phyloP scores from a whole-genome alignment of 1,139 yeast genomes.

The Komagataea norvegica region DNA sequence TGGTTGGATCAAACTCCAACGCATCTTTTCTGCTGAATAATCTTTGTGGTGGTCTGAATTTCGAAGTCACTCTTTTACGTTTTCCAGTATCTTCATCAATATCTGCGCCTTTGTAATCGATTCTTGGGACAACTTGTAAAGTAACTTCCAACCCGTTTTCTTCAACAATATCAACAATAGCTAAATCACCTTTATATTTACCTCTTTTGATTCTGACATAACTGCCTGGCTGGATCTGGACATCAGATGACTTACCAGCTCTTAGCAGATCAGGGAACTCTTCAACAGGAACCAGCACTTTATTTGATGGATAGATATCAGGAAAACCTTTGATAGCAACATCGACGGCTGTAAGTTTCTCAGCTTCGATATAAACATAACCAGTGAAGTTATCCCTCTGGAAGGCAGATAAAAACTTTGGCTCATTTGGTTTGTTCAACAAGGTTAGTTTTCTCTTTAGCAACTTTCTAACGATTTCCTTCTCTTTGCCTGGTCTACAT shows the following conservation, averaged over 20 bases:
- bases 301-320: conserved; percentile 67
- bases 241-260: conserved; percentile 84
- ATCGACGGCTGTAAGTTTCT: conserved; percentile 87
- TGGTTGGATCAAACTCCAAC: conserved; percentile 53
- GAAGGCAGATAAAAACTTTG: conserved; percentile 82
- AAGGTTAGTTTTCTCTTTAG: conserved; percentile 65
- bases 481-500: conserved; percentile 90
- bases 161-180: conserved; percentile 86
- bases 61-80: conserved; percentile 45
- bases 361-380: conserved; percentile 89
- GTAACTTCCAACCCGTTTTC: conserved; percentile 94
- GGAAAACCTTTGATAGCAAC: conserved; percentile 86
- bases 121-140: conserved; percentile 85
- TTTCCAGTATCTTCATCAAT: conserved; percentile 49
- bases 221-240: conserved; percentile 84
- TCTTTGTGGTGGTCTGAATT: conserved; percentile 77
- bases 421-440: conserved; percentile 32
- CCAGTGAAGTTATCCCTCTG: conserved; percentile 93
- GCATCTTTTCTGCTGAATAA: conserved; percentile 79
- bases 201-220: conserved; percentile 90
- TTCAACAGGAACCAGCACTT: conserved; percentile 87
- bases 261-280: conserved; percentile 92
- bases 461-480: conserved; percentile 79
- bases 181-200: conserved; percentile 87
- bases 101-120: conserved; percentile 68